Evolutionary conservation across 805 yeast genomes (phyloP), one percentile per base, ranked within the genome.

Genomic region (Candida krabiensis): DNA sequence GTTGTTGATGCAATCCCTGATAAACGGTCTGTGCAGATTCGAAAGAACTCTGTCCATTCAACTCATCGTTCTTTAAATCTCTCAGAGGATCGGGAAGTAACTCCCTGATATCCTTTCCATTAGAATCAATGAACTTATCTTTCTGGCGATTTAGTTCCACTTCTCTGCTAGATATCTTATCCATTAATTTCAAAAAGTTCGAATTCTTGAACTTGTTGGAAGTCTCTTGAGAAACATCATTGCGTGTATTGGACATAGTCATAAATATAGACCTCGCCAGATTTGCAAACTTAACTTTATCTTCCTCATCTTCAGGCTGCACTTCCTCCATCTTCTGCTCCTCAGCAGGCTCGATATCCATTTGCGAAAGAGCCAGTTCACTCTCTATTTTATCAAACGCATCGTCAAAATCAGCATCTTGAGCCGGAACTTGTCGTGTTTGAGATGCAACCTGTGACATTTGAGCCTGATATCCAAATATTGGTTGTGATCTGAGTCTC

Each of bases 141-240:
- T 67, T 66, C 3, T 53, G 49, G 12, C 50, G 43, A 31, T 56
- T 56, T 5, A 71, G 46, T 38, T 66, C 71, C 28, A 70, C 68
- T 43, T 67, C 56, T 33, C 69, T 58, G 11, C 54, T 55, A 13
- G 70, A 60, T 7, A 71, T 66, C 43, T 45, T 53, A 23, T 58
- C 49, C 76, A 71, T 71, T 22, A 71, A 50, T 38, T 66, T 65
- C 38, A 71, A 47, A 37, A 71, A 71, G 13, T 58, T 58, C 7
- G 71, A 66, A 35, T 65, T 62, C 46, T 61, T 57, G 46, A 70
- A 69, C 44, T 70, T 70, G 19, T 40, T 33, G 2, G 55, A 47
- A 1, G 72, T 66, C 11, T 53, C 52, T 4, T 41, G 39, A 11
- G 69, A 58, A 1, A 56, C 44, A 6, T 47, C 35, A 22, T 40